These are phyloP conservation scores for Paramecium primaurelia DNA, from an alignment of 73 alveolate species.

Conservation along the genomic window DNA sequence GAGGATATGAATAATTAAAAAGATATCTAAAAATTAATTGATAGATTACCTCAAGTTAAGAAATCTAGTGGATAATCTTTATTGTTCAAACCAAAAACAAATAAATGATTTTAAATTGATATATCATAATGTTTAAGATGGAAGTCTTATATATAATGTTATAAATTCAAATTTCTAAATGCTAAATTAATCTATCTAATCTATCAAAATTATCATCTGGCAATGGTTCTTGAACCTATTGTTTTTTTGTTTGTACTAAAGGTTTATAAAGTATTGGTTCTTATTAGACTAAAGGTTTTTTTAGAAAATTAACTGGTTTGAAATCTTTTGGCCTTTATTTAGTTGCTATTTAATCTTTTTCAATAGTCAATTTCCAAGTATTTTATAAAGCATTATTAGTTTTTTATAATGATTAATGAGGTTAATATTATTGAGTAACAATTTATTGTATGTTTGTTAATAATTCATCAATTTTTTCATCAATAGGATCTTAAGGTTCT, in stretches of 20 bases:
- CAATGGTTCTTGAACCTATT: neutral
- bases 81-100: neutral
- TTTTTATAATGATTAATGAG: neutral
- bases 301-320: neutral
- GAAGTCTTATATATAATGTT: neutral
- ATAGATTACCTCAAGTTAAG: neutral
- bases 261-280: neutral
- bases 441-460: neutral
- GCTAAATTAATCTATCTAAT: neutral
- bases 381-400: neutral
- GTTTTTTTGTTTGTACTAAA: neutral
- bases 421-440: neutral
- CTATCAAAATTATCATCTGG: constrained; percentile 4
- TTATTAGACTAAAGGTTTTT: neutral
- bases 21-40: neutral
- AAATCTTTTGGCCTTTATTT: neutral
- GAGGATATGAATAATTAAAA: neutral
- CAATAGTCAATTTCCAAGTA: neutral
- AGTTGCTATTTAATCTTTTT: neutral
- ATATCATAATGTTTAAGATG: neutral
- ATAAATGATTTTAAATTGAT: neutral
- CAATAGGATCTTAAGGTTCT: neutral
- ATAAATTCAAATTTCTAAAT: neutral
- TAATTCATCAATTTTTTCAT: neutral
- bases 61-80: neutral